Conservation (phyloP, 2,329 filamentous ascomycete genomes). For the Elsinoe necatrix region DNA sequence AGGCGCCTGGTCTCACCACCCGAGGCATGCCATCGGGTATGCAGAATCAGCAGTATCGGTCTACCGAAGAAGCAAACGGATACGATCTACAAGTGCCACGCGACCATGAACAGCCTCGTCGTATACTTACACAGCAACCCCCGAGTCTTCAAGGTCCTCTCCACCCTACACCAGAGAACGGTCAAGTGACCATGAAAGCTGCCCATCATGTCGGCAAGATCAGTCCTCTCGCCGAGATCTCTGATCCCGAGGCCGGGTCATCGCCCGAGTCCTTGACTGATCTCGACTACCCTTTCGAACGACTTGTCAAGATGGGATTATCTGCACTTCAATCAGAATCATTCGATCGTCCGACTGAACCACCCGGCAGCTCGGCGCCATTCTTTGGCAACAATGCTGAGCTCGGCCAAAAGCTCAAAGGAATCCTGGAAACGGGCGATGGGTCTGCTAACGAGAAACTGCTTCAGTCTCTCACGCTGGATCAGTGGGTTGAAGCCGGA, state of each 20-base stretch:
- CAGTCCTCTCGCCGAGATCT: neutral
- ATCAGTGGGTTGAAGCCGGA: constrained; percentile 54
- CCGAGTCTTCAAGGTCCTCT: too few relatives aligned
- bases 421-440: constrained; percentile 3
- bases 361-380: constrained; percentile 10
- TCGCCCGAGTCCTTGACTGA: neutral
- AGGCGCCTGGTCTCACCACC: too few relatives aligned
- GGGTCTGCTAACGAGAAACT: constrained; percentile 39
- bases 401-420: constrained; percentile 22
- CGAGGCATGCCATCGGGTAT: too few relatives aligned
- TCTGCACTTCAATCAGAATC: constrained; percentile 24
- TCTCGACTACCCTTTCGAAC: constrained; percentile 24
- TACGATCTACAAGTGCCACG: too few relatives aligned
- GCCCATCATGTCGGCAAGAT: neutral
- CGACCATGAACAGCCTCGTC: too few relatives aligned
- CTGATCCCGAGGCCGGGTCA: neutral
- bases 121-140: too few relatives aligned
- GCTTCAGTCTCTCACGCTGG: constrained; percentile 44
- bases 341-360: constrained; percentile 18
- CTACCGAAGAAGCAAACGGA: too few relatives aligned
- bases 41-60: too few relatives aligned
- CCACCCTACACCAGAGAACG: neutral
- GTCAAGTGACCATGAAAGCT: neutral
- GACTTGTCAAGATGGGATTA: constrained; percentile 25
- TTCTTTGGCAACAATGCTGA: constrained; percentile 17